These are phyloP conservation scores for Pelargonium nanum DNA, from an alignment of 345 rosid genomes.

Conservation along the genomic window DNA sequence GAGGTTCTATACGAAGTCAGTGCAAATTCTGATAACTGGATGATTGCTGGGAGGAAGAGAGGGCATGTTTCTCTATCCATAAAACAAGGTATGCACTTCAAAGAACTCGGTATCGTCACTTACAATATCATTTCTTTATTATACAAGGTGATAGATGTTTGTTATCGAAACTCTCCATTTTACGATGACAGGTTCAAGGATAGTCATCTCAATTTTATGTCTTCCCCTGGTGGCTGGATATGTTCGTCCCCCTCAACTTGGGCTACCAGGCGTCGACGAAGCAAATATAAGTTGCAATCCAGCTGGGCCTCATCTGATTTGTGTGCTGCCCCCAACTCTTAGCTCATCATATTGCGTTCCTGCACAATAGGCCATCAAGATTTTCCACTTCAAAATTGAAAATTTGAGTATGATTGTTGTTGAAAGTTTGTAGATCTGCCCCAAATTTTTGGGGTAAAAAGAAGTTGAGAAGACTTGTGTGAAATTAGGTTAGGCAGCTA, in stretches of 20 bases:
- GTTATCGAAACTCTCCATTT: background rate
- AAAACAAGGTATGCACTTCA: conserved; percentile 41
- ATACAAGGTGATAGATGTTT: too few relatives aligned
- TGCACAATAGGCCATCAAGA: conserved; percentile 18
- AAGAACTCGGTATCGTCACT: background rate
- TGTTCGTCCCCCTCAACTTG: conserved; percentile 72
- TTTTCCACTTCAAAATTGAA: too few relatives aligned
- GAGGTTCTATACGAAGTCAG: conserved; percentile 76
- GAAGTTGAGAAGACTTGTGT: too few relatives aligned
- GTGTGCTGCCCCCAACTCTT: conserved; percentile 79
- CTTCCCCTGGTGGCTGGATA: conserved; percentile 83
- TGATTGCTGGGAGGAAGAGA: conserved; percentile 96
- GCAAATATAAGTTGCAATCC: conserved; percentile 77
- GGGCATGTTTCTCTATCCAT: conserved; percentile 65
- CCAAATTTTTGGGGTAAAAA: too few relatives aligned
- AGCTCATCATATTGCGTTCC: conserved; percentile 83
- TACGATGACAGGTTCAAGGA: conserved; percentile 48
- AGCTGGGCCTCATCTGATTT: conserved; percentile 79
- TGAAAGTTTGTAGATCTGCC: too few relatives aligned
- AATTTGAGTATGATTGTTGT: too few relatives aligned
- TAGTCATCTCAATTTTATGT: conserved; percentile 65
- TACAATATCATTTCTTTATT: background rate
- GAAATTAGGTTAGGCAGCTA: too few relatives aligned
- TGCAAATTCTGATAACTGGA: conserved; percentile 75
- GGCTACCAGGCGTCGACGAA: conserved; percentile 52